phyloP scores from a whole-genome alignment of 2,329 filamentous ascomycete species.

The Cordyceps javanica region DNA sequence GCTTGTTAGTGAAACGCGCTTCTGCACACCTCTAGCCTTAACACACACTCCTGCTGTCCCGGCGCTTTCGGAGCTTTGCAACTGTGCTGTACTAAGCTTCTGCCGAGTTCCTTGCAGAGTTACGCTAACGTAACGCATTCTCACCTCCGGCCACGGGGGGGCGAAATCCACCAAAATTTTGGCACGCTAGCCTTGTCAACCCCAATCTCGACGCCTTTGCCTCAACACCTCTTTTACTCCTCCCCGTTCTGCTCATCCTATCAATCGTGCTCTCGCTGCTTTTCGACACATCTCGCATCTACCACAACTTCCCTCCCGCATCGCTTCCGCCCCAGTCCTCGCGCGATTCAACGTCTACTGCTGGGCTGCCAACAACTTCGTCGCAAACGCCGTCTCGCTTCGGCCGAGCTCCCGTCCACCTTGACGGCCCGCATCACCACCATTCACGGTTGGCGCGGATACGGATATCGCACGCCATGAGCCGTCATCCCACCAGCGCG shows the following conservation, averaged over 20 bases:
- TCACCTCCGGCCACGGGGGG: constrained; percentile 12
- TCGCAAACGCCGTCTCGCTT: constrained; percentile 4
- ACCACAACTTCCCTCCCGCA: not conserved
- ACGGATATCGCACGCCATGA: constrained; percentile 3
- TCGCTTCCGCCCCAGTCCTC: not conserved
- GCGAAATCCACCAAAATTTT: constrained; percentile 12
- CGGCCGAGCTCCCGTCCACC: constrained; percentile 11
- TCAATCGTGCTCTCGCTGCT: constrained; percentile 2
- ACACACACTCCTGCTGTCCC: not conserved
- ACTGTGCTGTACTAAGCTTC: not conserved
- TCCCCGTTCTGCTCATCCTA: not conserved
- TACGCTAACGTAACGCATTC: constrained; percentile 9
- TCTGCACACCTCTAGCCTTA: not conserved
- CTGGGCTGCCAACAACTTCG: not conserved
- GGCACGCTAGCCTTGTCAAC: not conserved
- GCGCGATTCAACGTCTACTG: not conserved
- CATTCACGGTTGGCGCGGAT: constrained; percentile 6
- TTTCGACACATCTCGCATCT: not conserved
- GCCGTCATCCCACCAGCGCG: not conserved
- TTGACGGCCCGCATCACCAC: constrained; percentile 3
- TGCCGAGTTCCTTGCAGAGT: not conserved
- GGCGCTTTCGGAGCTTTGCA: constrained; percentile 9
- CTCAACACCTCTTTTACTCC: not conserved
- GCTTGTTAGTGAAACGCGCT: not conserved
- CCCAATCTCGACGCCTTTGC: not conserved